These are phyloP conservation scores for Collybiopsis confluens DNA, from an alignment of 768 basidiomycete species.

Conservation along the genomic window DNA sequence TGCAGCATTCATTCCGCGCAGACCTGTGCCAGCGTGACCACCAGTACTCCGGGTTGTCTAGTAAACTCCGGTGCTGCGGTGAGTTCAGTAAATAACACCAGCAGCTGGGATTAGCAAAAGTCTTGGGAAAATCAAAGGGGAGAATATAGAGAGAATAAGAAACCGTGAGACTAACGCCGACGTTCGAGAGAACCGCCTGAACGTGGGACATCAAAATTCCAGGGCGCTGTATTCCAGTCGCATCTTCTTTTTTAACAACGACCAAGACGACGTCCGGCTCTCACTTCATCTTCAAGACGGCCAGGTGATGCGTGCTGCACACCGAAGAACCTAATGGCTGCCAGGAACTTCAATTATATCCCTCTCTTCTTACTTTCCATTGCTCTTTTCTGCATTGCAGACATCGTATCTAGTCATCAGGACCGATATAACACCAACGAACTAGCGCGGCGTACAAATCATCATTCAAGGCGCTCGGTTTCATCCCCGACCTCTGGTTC, in stretches of 20 bases:
- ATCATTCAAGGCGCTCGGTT: background rate
- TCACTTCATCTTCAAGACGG: background rate
- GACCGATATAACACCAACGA: background rate
- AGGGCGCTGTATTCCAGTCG: background rate
- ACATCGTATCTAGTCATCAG: background rate
- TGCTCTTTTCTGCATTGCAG: background rate
- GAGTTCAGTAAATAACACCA: background rate
- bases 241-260: background rate
- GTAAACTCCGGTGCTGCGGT: too few species aligned
- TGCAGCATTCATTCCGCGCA: too few species aligned
- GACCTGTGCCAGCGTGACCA: too few species aligned
- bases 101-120: background rate
- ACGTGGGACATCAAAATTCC: background rate
- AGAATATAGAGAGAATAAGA: background rate
- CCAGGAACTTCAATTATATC: background rate
- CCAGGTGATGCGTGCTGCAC: slow-evolving; percentile 5
- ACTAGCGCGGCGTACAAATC: background rate
- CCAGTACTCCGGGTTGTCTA: too few species aligned
- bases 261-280: background rate
- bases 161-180: background rate
- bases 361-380: background rate
- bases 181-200: background rate
- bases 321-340: background rate
- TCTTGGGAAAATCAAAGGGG: background rate
- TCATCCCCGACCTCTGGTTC: background rate